These are phyloP conservation scores for Gossypium trilobum DNA, from an alignment of 441 rosid genomes.

Conservation along the genomic window DNA sequence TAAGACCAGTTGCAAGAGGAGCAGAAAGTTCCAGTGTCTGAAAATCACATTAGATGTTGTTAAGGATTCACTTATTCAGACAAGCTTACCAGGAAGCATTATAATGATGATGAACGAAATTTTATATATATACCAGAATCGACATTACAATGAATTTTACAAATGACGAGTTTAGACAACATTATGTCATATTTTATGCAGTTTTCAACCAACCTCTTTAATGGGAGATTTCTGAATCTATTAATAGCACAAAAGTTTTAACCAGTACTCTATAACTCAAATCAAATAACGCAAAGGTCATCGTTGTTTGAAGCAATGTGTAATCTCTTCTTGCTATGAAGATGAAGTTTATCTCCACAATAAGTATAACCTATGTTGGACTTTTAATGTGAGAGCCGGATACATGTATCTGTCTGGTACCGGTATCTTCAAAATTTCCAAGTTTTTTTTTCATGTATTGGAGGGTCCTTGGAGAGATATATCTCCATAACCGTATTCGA, in stretches of 20 bases:
- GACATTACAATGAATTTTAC: not conserved
- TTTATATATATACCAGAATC: not conserved
- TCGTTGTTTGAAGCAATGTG: not conserved
- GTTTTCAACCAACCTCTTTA: not conserved
- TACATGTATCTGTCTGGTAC: not conserved
- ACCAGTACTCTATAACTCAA: not conserved
- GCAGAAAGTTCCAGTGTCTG: conserved; percentile 80
- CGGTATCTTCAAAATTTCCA: not conserved
- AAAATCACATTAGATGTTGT: conserved; percentile 16
- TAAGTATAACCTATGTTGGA: not conserved
- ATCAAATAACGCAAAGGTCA: not conserved
- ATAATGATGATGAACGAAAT: not conserved
- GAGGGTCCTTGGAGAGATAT: not conserved
- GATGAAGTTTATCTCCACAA: not conserved
- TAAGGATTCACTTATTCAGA: conserved; percentile 12
- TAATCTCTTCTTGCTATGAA: not conserved
- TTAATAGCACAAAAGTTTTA: not conserved
- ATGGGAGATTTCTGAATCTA: not conserved
- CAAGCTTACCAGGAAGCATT: not conserved
- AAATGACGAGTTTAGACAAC: not conserved
- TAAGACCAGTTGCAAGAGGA: conserved; percentile 93
- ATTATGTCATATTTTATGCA: not conserved
- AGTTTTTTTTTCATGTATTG: not conserved
- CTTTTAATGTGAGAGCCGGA: not conserved
- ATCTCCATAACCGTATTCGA: not conserved